phyloP scores from a whole-genome alignment of 2,329 filamentous ascomycete genomes.

The Ceratocystis ficicola region DNA sequence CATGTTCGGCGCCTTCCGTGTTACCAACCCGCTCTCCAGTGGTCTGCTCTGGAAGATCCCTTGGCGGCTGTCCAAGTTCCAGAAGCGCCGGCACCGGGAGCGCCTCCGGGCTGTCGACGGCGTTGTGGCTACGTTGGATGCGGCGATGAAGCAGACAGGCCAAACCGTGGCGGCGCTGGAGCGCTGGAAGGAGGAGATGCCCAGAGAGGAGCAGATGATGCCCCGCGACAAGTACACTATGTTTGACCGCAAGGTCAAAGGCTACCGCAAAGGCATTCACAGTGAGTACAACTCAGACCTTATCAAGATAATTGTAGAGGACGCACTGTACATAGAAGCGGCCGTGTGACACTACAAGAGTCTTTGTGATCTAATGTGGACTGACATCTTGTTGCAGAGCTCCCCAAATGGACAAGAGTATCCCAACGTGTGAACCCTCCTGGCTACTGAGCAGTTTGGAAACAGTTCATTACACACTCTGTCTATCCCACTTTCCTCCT shows the following conservation, averaged over 20 bases:
- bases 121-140: conserved; percentile 72
- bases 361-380: neutral
- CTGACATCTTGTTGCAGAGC: conserved; percentile 38
- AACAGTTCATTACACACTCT: neutral
- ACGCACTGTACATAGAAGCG: neutral
- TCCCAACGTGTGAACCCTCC: conserved; percentile 89
- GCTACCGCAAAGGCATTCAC: conserved; percentile 92
- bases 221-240: conserved; percentile 96
- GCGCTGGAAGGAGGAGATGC: conserved; percentile 92
- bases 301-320: neutral
- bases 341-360: neutral
- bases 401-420: conserved; percentile 89
- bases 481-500: neutral
- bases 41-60: conserved; percentile 95
- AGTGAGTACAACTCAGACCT: conserved; percentile 48
- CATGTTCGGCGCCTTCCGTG: conserved; percentile 78
- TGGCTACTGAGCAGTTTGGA: conserved; percentile 54
- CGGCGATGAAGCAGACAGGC: conserved; percentile 61
- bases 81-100: conserved; percentile 76
- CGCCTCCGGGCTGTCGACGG: conserved; percentile 75
- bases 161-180: conserved; percentile 65
- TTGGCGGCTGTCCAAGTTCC: conserved; percentile 84
- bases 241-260: conserved; percentile 91
- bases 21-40: conserved; percentile 61
- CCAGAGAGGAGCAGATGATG: conserved; percentile 87